phyloP scores from a whole-genome alignment of 2,329 filamentous ascomycete genomes.

The Fusarium foetens region DNA sequence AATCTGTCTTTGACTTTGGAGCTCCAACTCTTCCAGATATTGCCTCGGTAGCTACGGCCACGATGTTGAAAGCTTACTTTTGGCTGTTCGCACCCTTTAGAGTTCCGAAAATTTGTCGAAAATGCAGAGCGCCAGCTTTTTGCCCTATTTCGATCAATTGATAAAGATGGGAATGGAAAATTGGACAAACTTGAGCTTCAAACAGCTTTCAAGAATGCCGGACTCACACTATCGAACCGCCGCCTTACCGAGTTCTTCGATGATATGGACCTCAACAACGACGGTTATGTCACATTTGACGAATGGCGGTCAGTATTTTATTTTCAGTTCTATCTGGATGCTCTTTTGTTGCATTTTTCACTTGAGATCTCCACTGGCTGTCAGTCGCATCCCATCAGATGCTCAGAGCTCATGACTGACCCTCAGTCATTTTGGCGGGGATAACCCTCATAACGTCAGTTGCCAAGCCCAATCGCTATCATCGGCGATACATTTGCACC shows the following conservation, averaged over 20 bases:
- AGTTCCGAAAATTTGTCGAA: constrained; percentile 90
- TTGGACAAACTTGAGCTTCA: constrained; percentile 88
- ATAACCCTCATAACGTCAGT: constrained; percentile 43
- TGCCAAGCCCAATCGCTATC: constrained; percentile 38
- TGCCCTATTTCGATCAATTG: constrained; percentile 85
- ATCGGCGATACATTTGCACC: constrained; percentile 18
- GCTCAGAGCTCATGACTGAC: constrained; percentile 40
- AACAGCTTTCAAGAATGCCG: constrained; percentile 79
- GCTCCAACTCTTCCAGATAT: constrained; percentile 19
- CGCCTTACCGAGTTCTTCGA: constrained; percentile 87
- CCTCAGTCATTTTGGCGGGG: constrained; percentile 44
- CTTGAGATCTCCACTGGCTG: background rate
- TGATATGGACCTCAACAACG: constrained; percentile 88
- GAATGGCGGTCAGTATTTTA: constrained; percentile 88
- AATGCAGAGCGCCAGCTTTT: constrained; percentile 86
- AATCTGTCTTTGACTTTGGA: constrained; percentile 21
- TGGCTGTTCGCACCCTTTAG: constrained; percentile 56
- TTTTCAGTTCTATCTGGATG: constrained; percentile 17
- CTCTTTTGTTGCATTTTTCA: background rate
- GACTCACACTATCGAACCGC: constrained; percentile 79
- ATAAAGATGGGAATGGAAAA: constrained; percentile 84
- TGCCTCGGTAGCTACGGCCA: constrained; percentile 21
- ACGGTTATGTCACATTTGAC: constrained; percentile 88
- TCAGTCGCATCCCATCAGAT: constrained; percentile 37
- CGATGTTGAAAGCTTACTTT: constrained; percentile 35